Base-by-base conservation (phyloP, 208 protist species). In the Angomonas ambiguus region DNA sequence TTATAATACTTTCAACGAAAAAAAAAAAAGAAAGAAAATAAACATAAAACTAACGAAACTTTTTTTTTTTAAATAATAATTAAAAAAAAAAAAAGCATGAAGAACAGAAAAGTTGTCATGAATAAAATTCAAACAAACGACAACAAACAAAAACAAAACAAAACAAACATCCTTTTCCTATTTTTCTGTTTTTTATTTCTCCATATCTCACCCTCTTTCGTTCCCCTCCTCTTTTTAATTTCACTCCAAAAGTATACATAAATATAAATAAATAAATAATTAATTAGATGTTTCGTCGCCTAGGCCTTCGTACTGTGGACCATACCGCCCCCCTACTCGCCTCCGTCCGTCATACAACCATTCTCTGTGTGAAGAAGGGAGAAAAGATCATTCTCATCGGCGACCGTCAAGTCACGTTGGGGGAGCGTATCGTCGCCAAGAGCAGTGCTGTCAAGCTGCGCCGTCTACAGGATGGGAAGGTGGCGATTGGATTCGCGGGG, bases 351-450 rank as follows among this genome's bases (percentile, higher is more conserved):
- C 80, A 85, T 78, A 98, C 96, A 20, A 98, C 96, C 8, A 97
- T 98, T 69, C 83, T 98, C 24, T 97, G 80, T 35, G 92, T 98
- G 2, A 79, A 94, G 49, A 97, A 97, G 59, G 91, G 85, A 31
- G 79, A 93, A 62, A 89, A 94, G 51, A 92, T 98, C 2, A 88
- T 97, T 18, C 88, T 97, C 13, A 95, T 98, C 58, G 95, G 92
- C 2, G 94, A 98, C 70, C 88, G 92, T 33, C 95, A 98, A 76
- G 93, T 98, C n/a, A 97, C 94, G 25, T 79, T 96, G 13, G 95
- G 96, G 1, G 87, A 96, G 77, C 94, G 87, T 62, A 92, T 95
- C 68, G 86, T 95, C 38, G 90, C 87, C 25, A 97, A 97, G 79
- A 85, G 80, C 58, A 92, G 74, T 71, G 82, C 88, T 28, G 82